Base-by-base conservation (phyloP, 345 rosid genomes). In the Cochlearia excelsa region DNA sequence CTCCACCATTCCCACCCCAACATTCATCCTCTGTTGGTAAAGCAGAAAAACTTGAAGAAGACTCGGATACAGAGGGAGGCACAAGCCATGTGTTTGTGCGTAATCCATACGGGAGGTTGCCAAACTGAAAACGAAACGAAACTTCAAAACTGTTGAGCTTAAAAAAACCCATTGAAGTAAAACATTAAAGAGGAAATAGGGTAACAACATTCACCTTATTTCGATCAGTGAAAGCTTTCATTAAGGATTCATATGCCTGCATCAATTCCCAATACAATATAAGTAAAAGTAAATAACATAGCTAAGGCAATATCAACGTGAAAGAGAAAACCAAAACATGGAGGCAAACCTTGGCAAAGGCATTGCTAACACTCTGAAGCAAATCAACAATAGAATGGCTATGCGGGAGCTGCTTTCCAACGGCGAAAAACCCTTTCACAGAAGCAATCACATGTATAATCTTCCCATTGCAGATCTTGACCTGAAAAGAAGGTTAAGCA, bases 1-100 rank as follows among this genome's bases (percentile, higher is more conserved):
- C 95, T 54, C 98, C 98, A 43, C 97, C 95, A 75, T 72, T 80
- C 73, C 95, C 98, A 34, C 90, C 95, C 97, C 86, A 92, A 16
- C 59, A 76, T 63, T 80, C 89, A 71, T 92, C 98, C 74, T 92
- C 98, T 57, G 78, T 51, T 1, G 97, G 97, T 57, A 88, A 81
- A 29, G 79, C 70, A 9, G 79, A 80, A 69, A 84, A 88, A 33
- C 51, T 69, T 26, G 84, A 80, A 8, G 81, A 80, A 63, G 77
- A 83, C 52, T 84, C 88, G 1, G 78, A 79, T 51, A 84, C 85
- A 68, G 76, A 70, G 39, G 90, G 86, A 55, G 93, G 87, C 28
- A 92, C 87, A 57, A 92, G 87, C 96, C 96, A 92, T 27, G 98
- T 79, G 69, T 88, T 92, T 26, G 90, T 69, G 9, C 98, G 95